A percentile compares a stretch with the other conserved stretches of the same genome.
Conservation (phyloP, 2,329 filamentous ascomycete genomes). For the Cyanodermella asteris region DNA sequence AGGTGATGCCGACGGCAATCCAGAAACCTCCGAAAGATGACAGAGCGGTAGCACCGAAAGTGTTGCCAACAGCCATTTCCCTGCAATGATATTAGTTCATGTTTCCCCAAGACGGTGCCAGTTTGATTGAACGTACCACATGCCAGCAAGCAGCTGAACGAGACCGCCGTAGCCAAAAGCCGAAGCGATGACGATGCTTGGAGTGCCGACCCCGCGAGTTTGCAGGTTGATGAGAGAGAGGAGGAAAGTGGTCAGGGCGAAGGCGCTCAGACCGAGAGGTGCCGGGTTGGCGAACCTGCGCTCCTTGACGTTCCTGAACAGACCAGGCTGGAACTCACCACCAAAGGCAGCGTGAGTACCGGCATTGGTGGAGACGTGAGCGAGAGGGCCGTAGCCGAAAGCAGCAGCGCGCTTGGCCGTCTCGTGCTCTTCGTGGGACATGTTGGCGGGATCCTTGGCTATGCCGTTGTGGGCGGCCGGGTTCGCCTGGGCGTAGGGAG, state of each 20-base stretch:
- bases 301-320: conserved; percentile 38
- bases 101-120: neutral
- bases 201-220: conserved; percentile 33
- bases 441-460: conserved; percentile 12
- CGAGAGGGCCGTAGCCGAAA: conserved; percentile 29
- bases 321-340: conserved; percentile 51
- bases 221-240: conserved; percentile 53
- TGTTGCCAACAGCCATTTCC: conserved; percentile 78
- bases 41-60: conserved; percentile 61
- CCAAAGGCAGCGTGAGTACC: conserved; percentile 40
- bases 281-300: conserved; percentile 63
- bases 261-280: conserved; percentile 54
- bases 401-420: conserved; percentile 22
- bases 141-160: conserved; percentile 60
- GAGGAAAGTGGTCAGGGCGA: conserved; percentile 66
- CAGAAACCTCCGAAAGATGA: conserved; percentile 73
- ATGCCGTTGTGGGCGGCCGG: no score
- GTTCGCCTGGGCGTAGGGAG: no score
- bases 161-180: conserved; percentile 59
- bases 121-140: conserved; percentile 42
- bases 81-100: conserved; percentile 18
- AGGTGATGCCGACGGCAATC: conserved; percentile 51
- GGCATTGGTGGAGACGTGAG: conserved; percentile 24
- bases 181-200: conserved; percentile 46
- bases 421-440: conserved; percentile 23